Percentiles rank a stretch among this genome's conserved stretches.
Conservation (phyloP, 495 filamentous ascomycete species). For the Achaetomiella virescens region DNA sequence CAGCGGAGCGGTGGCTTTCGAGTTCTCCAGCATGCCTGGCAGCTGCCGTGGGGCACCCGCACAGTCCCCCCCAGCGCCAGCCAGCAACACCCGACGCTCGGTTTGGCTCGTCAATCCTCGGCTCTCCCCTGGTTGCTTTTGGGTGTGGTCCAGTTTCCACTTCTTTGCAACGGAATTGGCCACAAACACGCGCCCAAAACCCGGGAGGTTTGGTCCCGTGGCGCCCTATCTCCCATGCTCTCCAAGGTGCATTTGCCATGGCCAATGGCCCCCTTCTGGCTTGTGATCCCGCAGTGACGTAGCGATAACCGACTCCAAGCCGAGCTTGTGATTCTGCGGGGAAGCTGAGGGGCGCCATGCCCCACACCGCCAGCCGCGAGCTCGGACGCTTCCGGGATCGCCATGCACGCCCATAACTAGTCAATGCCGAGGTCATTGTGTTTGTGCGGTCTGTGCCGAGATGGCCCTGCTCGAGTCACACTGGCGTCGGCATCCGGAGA, state of each 20-base stretch:
- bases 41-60: background rate
- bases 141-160: background rate
- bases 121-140: background rate
- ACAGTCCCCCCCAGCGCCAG: no score
- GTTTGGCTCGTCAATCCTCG: background rate
- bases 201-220: no score
- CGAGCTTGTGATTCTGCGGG: conserved; percentile 53
- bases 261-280: conserved; percentile 11
- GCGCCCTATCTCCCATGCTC: no score
- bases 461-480: background rate
- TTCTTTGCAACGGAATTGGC: no score
- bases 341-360: conserved; percentile 14
- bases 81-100: no score
- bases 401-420: background rate
- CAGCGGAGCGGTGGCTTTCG: conserved; percentile 9
- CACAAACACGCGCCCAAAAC: no score
- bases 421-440: conserved; percentile 21
- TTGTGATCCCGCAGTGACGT: conserved; percentile 32
- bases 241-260: background rate
- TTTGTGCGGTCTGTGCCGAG: conserved; percentile 17
- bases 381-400: conserved; percentile 30
- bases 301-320: conserved; percentile 38
- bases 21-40: background rate
- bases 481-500: background rate
- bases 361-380: conserved; percentile 7